Percentiles rank a stretch among this genome's conserved stretches.
These are phyloP conservation scores for Spathaspora passalidarum DNA, from an alignment of 805 yeast genomes.

Conservation along the genomic window DNA sequence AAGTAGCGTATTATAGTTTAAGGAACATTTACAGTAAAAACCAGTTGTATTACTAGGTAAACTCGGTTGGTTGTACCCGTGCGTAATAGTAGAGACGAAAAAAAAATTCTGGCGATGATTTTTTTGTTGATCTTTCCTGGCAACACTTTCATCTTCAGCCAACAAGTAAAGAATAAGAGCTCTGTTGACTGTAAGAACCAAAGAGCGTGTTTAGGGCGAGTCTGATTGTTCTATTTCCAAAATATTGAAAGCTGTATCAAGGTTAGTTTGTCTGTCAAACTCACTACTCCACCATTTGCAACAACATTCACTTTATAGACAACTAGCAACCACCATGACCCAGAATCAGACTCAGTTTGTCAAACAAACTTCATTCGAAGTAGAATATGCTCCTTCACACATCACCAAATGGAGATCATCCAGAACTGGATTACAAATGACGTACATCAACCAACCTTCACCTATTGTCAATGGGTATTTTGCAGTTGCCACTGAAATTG, in stretches of 20 bases:
- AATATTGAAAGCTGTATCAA: constrained; percentile 1
- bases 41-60: too few relatives aligned
- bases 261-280: not conserved
- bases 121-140: too few relatives aligned
- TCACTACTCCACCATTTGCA: too few relatives aligned
- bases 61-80: too few relatives aligned
- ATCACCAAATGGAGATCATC: constrained; percentile 75
- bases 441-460: constrained; percentile 72
- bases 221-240: constrained; percentile 1
- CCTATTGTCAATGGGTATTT: constrained; percentile 93
- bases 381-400: constrained; percentile 71
- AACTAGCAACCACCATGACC: too few relatives aligned
- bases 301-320: too few relatives aligned
- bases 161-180: too few relatives aligned
- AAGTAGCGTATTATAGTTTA: constrained; percentile 6
- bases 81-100: too few relatives aligned
- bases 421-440: constrained; percentile 80
- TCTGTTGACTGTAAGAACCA: too few relatives aligned
- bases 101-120: too few relatives aligned
- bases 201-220: too few relatives aligned
- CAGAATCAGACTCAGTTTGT: constrained; percentile 14
- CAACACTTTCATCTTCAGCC: too few relatives aligned
- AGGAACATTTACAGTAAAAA: not conserved
- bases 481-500: constrained; percentile 91
- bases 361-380: constrained; percentile 47